A percentile compares a stretch with the other conserved stretches of the same genome.
phyloP scores from a whole-genome alignment of 2,329 filamentous ascomycete genomes.

The Penicillium sp. region DNA sequence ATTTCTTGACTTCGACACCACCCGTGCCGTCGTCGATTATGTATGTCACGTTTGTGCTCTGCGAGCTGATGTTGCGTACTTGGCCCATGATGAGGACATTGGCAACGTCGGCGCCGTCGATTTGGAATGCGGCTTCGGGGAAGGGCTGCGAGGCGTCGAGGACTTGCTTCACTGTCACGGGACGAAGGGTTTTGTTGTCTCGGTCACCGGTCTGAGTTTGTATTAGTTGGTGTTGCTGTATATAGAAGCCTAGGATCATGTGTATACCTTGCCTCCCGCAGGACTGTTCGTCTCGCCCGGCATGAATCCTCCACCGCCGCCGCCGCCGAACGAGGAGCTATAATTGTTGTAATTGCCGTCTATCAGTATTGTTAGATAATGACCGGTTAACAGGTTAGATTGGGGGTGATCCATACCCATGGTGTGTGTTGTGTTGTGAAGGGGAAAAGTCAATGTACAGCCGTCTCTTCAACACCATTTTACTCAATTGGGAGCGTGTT shows the following conservation, averaged over 20 bases:
- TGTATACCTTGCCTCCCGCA: conserved; percentile 43
- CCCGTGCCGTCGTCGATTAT: conserved; percentile 94
- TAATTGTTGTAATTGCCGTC: conserved; percentile 48
- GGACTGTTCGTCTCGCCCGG: conserved; percentile 52
- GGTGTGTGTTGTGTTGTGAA: conserved; percentile 16
- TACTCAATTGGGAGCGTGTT: conserved; percentile 43
- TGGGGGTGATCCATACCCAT: conserved; percentile 31
- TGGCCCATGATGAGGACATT: conserved; percentile 86
- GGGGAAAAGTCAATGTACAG: conserved; percentile 13
- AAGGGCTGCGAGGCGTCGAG: conserved; percentile 76
- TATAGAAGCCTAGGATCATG: neutral
- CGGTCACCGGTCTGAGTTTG: conserved; percentile 48
- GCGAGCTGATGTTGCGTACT: conserved; percentile 80
- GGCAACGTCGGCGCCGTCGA: conserved; percentile 73
- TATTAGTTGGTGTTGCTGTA: neutral
- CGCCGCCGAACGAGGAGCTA: conserved; percentile 56
- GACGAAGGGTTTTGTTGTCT: conserved; percentile 78
- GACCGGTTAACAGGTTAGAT: neutral
- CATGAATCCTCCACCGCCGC: conserved; percentile 61
- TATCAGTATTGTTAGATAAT: conserved; percentile 16
- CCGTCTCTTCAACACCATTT: conserved; percentile 29
- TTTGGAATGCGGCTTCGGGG: conserved; percentile 73
- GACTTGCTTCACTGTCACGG: conserved; percentile 94
- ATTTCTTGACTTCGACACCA: conserved; percentile 69
- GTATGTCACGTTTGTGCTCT: conserved; percentile 89